These are phyloP conservation scores for Pythium aquatile DNA, from an alignment of 352 stramenopile genomes.

Conservation along the genomic window DNA sequence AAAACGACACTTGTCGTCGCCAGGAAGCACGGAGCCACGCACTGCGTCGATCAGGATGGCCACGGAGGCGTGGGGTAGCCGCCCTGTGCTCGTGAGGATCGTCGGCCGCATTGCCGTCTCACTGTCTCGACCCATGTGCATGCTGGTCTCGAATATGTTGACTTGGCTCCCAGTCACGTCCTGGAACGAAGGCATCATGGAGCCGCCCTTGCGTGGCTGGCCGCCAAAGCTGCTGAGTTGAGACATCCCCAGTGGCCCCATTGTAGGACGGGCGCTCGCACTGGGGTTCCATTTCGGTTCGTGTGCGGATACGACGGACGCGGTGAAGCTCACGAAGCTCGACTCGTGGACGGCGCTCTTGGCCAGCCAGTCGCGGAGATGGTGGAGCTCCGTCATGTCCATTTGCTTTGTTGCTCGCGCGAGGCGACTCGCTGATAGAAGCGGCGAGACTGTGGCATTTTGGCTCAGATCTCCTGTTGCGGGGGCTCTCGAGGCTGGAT, in stretches of 20 bases:
- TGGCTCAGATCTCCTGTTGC: background rate
- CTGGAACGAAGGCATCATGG: background rate
- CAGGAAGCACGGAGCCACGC: conserved; percentile 39
- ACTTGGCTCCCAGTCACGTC: background rate
- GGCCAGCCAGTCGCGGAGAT: conserved; percentile 3
- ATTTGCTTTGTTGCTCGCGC: background rate
- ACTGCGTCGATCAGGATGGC: conserved; percentile 56
- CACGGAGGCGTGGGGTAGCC: conserved; percentile 50
- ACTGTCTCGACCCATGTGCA: background rate
- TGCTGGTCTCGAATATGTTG: background rate
- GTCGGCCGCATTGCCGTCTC: background rate
- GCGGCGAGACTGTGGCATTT: background rate
- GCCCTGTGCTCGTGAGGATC: background rate
- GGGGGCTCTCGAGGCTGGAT: too few species aligned
- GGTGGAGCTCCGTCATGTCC: conserved; percentile 6
- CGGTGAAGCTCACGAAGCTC: background rate
- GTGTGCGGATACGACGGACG: background rate
- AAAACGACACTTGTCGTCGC: conserved; percentile 55
- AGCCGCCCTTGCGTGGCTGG: background rate
- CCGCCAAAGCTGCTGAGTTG: background rate
- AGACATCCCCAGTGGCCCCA: conserved; percentile 1
- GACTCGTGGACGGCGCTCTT: conserved; percentile 7
- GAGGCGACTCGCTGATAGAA: background rate
- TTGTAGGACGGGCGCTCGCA: background rate
- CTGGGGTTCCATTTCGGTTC: background rate